Evolutionary conservation across 108 stramenopile genomes (phyloP).

Genomic region (Skeletonema potamos): DNA sequence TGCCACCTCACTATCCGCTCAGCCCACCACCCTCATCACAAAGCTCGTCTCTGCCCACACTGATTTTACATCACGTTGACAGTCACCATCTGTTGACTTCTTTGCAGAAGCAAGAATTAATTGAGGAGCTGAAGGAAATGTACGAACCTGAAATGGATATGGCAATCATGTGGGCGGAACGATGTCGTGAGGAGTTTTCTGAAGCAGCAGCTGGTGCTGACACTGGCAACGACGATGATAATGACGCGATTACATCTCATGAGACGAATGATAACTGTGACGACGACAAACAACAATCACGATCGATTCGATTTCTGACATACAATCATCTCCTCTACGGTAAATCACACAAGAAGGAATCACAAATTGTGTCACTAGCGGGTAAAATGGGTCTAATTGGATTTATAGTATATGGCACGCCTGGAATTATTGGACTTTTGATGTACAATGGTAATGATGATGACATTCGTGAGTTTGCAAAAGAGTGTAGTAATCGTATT

Average conservation of each 20-base stretch:
- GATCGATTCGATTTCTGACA: constrained; percentile 5
- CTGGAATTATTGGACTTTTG: constrained; percentile 10
- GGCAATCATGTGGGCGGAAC: constrained; percentile 27
- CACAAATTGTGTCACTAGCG: constrained; percentile 8
- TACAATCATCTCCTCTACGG: constrained; percentile 18
- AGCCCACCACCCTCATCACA: background rate
- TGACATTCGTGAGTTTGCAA: constrained; percentile 13
- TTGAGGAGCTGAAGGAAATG: constrained; percentile 16
- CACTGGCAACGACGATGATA: background rate
- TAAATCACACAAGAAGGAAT: constrained; percentile 30
- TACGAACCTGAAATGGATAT: constrained; percentile 24
- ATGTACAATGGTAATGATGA: background rate
- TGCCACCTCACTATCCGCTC: constrained; percentile 14
- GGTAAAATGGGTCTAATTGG: constrained; percentile 13
- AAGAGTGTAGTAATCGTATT: constrained; percentile 10
- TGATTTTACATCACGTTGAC: constrained; percentile 14
- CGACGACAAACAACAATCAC: background rate
- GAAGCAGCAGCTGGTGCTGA: background rate
- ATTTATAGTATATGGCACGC: constrained; percentile 14
- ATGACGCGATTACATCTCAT: background rate
- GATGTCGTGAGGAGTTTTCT: constrained; percentile 22
- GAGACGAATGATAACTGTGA: background rate
- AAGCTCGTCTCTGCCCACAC: background rate
- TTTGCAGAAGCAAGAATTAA: background rate
- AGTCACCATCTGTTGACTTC: background rate